phyloP scores from a whole-genome alignment of 1,139 yeast genomes.

The Pichia sp. region DNA sequence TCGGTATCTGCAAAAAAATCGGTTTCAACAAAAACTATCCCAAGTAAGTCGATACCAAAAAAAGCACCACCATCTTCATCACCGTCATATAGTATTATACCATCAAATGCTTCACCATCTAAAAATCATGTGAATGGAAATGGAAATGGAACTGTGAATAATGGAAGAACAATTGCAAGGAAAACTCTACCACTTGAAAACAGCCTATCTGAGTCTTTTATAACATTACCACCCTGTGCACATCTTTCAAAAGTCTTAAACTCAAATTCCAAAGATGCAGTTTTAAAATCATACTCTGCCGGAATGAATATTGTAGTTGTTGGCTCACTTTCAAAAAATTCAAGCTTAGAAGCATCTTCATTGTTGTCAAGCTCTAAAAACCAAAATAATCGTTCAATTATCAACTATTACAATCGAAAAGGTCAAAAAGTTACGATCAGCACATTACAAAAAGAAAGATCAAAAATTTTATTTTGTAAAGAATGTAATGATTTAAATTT shows the following conservation, averaged over 20 bases:
- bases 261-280: slow-evolving; percentile 50
- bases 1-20: background rate
- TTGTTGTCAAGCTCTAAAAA: slow-evolving; percentile 1
- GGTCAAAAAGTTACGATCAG: slow-evolving; percentile 27
- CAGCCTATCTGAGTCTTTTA: slow-evolving; percentile 1
- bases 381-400: background rate
- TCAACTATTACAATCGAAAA: slow-evolving; percentile 16
- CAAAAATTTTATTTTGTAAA: slow-evolving; percentile 43
- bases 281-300: slow-evolving; percentile 50
- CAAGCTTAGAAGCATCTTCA: background rate
- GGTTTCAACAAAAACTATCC: background rate
- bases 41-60: background rate
- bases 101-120: slow-evolving; percentile 1
- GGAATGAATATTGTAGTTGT: slow-evolving; percentile 44
- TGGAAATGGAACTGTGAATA: background rate
- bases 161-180: background rate
- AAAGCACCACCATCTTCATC: background rate
- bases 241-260: slow-evolving; percentile 50
- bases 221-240: slow-evolving; percentile 41
- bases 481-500: slow-evolving; percentile 34
- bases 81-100: background rate
- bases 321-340: slow-evolving; percentile 21
- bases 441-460: slow-evolving; percentile 36
- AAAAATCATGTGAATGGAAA: background rate
- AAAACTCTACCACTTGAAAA: background rate